Evolutionary conservation across 352 stramenopile genomes (phyloP), one percentile per base, ranked within the genome.

Genomic region (Bremia lactucae): DNA sequence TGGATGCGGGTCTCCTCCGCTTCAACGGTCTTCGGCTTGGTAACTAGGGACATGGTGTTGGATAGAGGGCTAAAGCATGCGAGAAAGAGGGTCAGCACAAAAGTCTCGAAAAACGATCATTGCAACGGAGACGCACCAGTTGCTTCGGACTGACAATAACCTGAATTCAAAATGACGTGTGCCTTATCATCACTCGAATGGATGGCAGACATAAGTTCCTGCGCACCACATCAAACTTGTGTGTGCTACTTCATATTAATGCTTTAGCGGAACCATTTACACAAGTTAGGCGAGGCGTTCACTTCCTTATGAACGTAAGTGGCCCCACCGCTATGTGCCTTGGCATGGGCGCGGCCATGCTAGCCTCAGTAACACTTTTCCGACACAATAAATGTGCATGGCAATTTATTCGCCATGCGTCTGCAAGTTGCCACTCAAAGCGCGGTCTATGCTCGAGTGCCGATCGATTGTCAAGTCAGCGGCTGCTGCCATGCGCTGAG

Each of bases 1-100:
- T 96, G 87, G 54, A 97, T 94, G 58, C 72, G 73, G 48, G 72
- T 79, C 54, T 91, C 76, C 47, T 91, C 81, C 53, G 63, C 72
- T 51, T 90, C 78, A 53, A 91, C 74, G 59, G 71, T 83, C 71
- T 87, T 87, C 31, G 73, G 72, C 75, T 91, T 91, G 66, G 74
- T 83, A 51, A 87, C 70, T 61, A 83, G 65, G 55, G 78, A 91
- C 78, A 91, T 91, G 58, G 53, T 49, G 33, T 15, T 88, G 78
- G 75, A 91, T 91, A 77, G 73, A 91, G 78, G 78, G 76, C 73
- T 87, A 44, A 19, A 44, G 13, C 1, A 38, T 9, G 10, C 36
- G 23, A 40, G 6, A 25, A 33, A 51, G 42, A 21, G 36, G 11
- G 53, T 52, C n/a, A 64, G 38, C 31, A 51, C 19, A 23, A 10